Conservation (phyloP, 2,329 filamentous ascomycete species). For the Diaporthe sp. region DNA sequence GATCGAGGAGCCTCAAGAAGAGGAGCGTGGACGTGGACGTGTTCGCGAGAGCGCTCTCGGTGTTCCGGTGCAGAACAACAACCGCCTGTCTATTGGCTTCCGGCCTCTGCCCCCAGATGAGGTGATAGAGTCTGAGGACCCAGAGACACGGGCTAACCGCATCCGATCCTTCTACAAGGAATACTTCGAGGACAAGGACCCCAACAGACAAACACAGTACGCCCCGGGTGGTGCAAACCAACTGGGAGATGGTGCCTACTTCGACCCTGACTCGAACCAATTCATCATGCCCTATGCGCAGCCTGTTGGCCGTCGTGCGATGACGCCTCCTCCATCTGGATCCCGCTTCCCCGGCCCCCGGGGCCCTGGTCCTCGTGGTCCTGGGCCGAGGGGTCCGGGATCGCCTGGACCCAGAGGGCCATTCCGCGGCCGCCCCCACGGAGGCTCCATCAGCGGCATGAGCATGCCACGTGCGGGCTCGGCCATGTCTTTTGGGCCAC, state of each 20-base stretch:
- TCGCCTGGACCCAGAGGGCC: constrained; percentile 41
- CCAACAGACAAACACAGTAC: constrained; percentile 41
- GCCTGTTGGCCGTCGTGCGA: constrained; percentile 87
- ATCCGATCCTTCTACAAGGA: constrained; percentile 99
- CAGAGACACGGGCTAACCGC: constrained; percentile 93
- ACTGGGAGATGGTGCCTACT: constrained; percentile 76
- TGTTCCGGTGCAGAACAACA: constrained; percentile 68
- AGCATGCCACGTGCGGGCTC: constrained; percentile 66
- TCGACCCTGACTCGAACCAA: constrained; percentile 75
- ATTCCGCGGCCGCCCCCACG: constrained; percentile 52
- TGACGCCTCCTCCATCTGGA: constrained; percentile 88
- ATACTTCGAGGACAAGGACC: constrained; percentile 89
- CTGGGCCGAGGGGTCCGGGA: constrained; percentile 35
- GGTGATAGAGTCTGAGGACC: constrained; percentile 83
- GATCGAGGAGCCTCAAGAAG: constrained; percentile 38
- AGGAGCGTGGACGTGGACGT: constrained; percentile 53
- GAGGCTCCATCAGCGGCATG: constrained; percentile 66
- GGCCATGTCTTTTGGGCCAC: constrained; percentile 50
- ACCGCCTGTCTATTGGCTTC: constrained; percentile 77
- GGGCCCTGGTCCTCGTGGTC: constrained; percentile 46
- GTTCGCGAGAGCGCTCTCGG: constrained; percentile 57
- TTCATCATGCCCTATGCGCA: constrained; percentile 89
- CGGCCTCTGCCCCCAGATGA: constrained; percentile 91
- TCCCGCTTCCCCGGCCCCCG: constrained; percentile 58
- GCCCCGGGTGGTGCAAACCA: constrained; percentile 64